Percentiles rank a stretch among this genome's conserved stretches.
These are phyloP conservation scores for Calonectria ilicicola DNA, from an alignment of 2,329 filamentous ascomycete species.

Conservation along the genomic window DNA sequence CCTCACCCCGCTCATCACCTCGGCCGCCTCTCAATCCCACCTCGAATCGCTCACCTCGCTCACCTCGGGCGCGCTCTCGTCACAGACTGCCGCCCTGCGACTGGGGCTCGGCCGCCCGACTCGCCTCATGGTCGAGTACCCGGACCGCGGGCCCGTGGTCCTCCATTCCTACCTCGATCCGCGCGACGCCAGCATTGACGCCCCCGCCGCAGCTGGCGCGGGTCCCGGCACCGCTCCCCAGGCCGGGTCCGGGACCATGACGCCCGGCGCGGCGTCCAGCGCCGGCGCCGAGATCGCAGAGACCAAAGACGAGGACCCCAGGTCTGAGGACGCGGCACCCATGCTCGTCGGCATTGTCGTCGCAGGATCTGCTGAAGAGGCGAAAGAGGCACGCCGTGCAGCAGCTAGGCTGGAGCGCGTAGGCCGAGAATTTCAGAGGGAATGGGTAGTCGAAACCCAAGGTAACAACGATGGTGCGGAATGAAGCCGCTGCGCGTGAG, in stretches of 20 bases:
- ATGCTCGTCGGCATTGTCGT: constrained; percentile 68
- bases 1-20: constrained; percentile 69
- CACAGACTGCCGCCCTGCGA: constrained; percentile 64
- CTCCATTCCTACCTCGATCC: constrained; percentile 61
- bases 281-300: constrained; percentile 20
- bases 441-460: constrained; percentile 56
- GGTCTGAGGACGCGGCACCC: constrained; percentile 56
- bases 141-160: constrained; percentile 55
- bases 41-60: constrained; percentile 65
- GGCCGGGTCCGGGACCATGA: constrained; percentile 20
- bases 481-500: constrained; percentile 30
- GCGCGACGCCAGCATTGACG: constrained; percentile 37
- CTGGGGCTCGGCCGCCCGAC: constrained; percentile 65
- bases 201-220: constrained; percentile 21
- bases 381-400: constrained; percentile 64
- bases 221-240: constrained; percentile 18
- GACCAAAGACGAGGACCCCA: constrained; percentile 26
- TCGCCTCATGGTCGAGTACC: constrained; percentile 70
- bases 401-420: constrained; percentile 65
- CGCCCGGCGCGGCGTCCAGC: constrained; percentile 22
- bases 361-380: constrained; percentile 59
- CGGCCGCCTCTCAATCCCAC: constrained; percentile 57
- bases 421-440: constrained; percentile 65
- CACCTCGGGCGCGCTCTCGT: constrained; percentile 64
- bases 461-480: constrained; percentile 42